Evolutionary conservation across 2,329 filamentous ascomycete species (phyloP), one percentile per base, ranked within the genome.

Genomic region (Tolypocladium album): DNA sequence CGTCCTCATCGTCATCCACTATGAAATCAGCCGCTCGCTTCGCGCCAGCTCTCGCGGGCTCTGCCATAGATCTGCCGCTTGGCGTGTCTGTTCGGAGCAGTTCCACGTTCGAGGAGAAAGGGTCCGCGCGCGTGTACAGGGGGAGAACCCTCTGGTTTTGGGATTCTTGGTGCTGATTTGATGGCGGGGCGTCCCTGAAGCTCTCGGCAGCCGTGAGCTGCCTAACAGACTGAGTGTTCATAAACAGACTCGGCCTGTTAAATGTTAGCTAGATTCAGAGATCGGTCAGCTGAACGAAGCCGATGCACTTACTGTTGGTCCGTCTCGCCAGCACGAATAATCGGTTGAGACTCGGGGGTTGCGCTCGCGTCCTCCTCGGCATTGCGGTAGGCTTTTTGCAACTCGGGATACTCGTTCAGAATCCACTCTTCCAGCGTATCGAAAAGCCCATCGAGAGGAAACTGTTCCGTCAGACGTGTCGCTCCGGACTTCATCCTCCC

Each of bases 151-250:
- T 36, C 20, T 4, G 4, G 20, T 12, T 7, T 38, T 20, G 50
- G 2, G 50, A 5, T n/a, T 31, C 36, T 34, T 45, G 55, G 39
- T 57, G 39, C 39, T 45, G 55, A 27, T 57, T 57, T 15, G 55
- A 57, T 13, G 55, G 72, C 71, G 50, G 61, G 60, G 65, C 66
- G 39, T 61, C 61, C 27, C 64, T 60, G 34, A 61, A 61, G 8
- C 63, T 55, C n/a, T 65, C 45, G 39, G 61, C 59, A 27, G 60
- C 60, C 55, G 69, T 70, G n/a, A 64, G 65, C 50, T 69, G 67
- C 20, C 68, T 68, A 55, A 71, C 64, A 13, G 58, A 59, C n/a
- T 55, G 34, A 13, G 15, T 34, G 17, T 45, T 31, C 20, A 5
- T 3, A 17, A 50, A 58, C 6, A 58, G n/a, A 24, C n/a, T 45